Conservation (phyloP, 306 rosid species). For the Sphenostylis stenocarpa region DNA sequence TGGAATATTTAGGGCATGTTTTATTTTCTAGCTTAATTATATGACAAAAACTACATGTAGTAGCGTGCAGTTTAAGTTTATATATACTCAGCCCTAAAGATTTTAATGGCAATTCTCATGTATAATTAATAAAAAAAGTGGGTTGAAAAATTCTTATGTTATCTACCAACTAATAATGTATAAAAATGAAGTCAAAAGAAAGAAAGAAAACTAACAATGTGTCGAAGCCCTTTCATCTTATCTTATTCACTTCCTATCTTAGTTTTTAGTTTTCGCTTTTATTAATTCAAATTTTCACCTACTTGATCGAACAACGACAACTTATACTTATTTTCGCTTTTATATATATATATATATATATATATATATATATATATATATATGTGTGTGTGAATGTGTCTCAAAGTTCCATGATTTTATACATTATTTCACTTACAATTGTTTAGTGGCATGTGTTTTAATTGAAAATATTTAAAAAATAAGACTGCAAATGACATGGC, state of each 20-base stretch:
- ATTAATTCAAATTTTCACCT: constrained; percentile 19
- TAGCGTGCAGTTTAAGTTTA: background rate
- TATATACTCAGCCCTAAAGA: background rate
- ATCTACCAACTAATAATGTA: constrained; percentile 4
- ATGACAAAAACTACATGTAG: background rate
- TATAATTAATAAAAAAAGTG: background rate
- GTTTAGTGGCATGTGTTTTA: no score
- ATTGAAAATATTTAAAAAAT: background rate
- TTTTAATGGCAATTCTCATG: background rate
- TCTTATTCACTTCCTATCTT: background rate
- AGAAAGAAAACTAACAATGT: background rate
- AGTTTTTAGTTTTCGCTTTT: constrained; percentile 2
- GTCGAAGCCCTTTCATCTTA: background rate
- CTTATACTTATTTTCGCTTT: no score
- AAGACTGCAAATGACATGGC: background rate
- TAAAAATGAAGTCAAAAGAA: constrained; percentile 10
- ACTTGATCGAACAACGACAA: background rate
- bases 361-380: no score
- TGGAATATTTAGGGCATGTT: no score
- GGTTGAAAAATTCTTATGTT: constrained; percentile 14
- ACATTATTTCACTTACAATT: no score
- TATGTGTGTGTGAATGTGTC: no score
- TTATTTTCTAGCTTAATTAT: background rate
- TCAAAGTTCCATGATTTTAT: no score
- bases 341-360: no score